Evolutionary conservation across 2,329 filamentous ascomycete genomes (phyloP).

Genomic region (Phialocephala subalpina): DNA sequence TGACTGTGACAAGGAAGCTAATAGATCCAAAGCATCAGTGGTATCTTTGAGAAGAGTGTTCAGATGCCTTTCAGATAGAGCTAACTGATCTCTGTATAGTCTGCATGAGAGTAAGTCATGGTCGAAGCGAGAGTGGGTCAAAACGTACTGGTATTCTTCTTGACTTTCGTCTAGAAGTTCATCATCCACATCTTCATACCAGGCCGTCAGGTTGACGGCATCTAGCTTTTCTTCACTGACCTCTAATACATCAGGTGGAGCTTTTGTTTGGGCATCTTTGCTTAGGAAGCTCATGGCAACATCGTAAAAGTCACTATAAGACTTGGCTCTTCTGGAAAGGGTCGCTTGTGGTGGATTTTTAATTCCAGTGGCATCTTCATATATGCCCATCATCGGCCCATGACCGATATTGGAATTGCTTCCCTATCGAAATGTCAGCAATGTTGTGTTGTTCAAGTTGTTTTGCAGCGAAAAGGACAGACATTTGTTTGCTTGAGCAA

Average conservation of each 20-base stretch:
- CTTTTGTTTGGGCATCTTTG: conserved; percentile 53
- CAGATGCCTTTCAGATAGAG: conserved; percentile 82
- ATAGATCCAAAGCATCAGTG: conserved; percentile 74
- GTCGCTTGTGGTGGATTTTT: conserved; percentile 72
- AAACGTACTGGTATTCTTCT: conserved; percentile 80
- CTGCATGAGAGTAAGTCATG: conserved; percentile 48
- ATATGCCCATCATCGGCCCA: conserved; percentile 64
- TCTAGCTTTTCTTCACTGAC: conserved; percentile 1
- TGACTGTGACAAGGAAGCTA: conserved; percentile 82
- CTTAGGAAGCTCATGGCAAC: conserved; percentile 64
- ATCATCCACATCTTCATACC: conserved; percentile 64
- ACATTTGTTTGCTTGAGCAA: conserved; percentile 74
- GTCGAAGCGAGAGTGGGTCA: not conserved
- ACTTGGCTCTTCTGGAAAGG: conserved; percentile 72
- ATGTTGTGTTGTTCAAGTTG: not conserved
- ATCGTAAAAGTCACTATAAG: conserved; percentile 80
- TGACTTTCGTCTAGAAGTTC: conserved; percentile 83
- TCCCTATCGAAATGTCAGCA: conserved; percentile 48
- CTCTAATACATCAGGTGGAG: conserved; percentile 32
- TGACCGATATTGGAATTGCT: conserved; percentile 62
- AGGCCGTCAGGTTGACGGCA: not conserved
- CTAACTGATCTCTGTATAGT: conserved; percentile 82
- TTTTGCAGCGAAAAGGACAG: conserved; percentile 37
- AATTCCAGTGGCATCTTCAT: conserved; percentile 62
- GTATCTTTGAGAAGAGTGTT: conserved; percentile 81